Evolutionary conservation across 352 stramenopile species (phyloP).

Genomic region (Phytopythium mirpurense): DNA sequence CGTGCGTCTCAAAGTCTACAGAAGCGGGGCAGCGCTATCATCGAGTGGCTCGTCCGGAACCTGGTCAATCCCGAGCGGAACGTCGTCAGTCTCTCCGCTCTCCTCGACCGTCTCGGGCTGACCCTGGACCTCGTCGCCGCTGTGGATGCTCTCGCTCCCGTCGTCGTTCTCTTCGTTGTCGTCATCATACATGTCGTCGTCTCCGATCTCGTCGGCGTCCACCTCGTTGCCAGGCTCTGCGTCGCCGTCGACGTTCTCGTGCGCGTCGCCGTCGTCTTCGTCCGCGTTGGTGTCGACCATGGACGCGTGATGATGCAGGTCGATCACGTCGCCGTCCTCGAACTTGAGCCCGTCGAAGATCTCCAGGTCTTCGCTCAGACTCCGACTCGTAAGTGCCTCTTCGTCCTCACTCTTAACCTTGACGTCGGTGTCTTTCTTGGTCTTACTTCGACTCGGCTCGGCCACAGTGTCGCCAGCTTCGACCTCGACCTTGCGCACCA

Average conservation of each 20-base stretch:
- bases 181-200: constrained; percentile 51
- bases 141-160: constrained; percentile 7
- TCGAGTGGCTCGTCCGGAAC: background rate
- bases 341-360: constrained; percentile 87
- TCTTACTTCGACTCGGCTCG: background rate
- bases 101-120: constrained; percentile 1
- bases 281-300: constrained; percentile 5
- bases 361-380: constrained; percentile 70
- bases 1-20: background rate
- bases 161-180: constrained; percentile 43
- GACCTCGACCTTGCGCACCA: constrained; percentile 3
- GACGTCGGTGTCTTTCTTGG: background rate
- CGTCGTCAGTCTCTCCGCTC: background rate
- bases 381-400: constrained; percentile 64
- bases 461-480: constrained; percentile 2
- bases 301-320: constrained; percentile 42
- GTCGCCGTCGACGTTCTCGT: constrained; percentile 18
- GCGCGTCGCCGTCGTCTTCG: constrained; percentile 13
- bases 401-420: constrained; percentile 12
- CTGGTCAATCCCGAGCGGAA: background rate
- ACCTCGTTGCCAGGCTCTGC: constrained; percentile 10
- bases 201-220: constrained; percentile 12
- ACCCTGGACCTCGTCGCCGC: constrained; percentile 7
- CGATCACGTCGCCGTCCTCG: constrained; percentile 77
- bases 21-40: constrained; percentile 6